phyloP scores from a whole-genome alignment of 176 grass and related monocot genomes.

The Poa pratensis region DNA sequence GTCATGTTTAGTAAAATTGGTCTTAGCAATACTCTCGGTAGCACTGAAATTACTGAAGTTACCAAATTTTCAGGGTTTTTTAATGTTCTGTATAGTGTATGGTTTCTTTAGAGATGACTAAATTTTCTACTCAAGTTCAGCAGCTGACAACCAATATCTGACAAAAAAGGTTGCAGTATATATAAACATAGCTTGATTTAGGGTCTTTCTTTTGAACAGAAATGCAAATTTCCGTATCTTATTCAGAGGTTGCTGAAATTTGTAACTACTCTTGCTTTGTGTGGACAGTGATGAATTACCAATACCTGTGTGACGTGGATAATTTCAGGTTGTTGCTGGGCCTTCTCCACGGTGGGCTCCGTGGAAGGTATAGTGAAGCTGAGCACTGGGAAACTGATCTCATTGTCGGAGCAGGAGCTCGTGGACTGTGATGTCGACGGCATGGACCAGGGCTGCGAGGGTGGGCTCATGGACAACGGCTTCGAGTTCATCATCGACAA shows the following conservation, averaged over 20 bases:
- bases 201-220: not conserved
- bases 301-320: not conserved
- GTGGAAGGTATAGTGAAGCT: conserved; percentile 28
- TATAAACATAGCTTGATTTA: not conserved
- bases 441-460: conserved; percentile 9
- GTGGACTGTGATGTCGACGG: conserved; percentile 6
- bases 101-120: not conserved
- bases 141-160: not conserved
- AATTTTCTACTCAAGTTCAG: not conserved
- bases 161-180: not conserved
- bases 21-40: not conserved
- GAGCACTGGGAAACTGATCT: conserved; percentile 14
- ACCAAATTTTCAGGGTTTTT: not conserved
- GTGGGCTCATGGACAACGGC: conserved; percentile 19
- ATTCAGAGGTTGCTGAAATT: too few species aligned
- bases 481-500: conserved; percentile 18
- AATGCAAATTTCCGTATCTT: not conserved
- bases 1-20: not conserved
- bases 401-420: not conserved
- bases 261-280: not conserved
- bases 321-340: conserved; percentile 23
- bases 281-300: not conserved
- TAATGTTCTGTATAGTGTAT: not conserved
- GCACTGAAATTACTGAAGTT: not conserved
- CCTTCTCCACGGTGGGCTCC: conserved; percentile 23